Base-by-base conservation (phyloP, 192 early-diverging fungal genomes). In the Chytriomyces hyalinus region DNA sequence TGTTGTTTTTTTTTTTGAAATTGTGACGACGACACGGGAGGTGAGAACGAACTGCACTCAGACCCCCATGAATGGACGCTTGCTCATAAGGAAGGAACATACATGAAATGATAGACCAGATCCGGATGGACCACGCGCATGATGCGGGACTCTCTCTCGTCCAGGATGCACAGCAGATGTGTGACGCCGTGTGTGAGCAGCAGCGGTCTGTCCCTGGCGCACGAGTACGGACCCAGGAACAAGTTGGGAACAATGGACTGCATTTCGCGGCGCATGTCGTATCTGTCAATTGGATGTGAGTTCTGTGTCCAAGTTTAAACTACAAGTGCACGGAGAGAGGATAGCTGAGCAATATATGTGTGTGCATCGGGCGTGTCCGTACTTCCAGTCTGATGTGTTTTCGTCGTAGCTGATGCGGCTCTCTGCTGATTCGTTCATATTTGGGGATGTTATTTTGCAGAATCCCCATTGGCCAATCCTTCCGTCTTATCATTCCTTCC, bases 181-280 rank as follows among this genome's bases (percentile, higher is more conserved):
- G 93, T 90, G 61, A 97, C 92, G 13, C 84, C 83, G 4, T 84
- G 74, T 10, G 64, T 60, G 65, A 88, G 75, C 2, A 97, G 80
- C 17, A 83, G 69, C 10, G 89, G 82, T 7, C 78, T 73, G 63
- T 94, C 88, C 45, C 90, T 86, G 15, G 91, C 90, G 43, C 88
- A 81, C 53, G 89, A 86, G 81, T 92, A 93, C 6, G 96, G 96
- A 0, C 96, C 96, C 0, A 95, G 88, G 48, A 87, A 91, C 13
- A 97, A 78, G 45, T 89, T 87, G 22, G 83, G 83, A 6, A 92
- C 49, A 49, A 95, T 93, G 68, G 93, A 90, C 83, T 95, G 93
- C 84, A 93, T 92, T 49, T 93, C 92, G 36, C 91, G 84, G 43
- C 93, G 87, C 87, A 93, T 93, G 65, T 93, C 92, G 77, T 93